phyloP scores from a whole-genome alignment of 768 basidiomycete species.

The Brasilioporus rufonigricans region DNA sequence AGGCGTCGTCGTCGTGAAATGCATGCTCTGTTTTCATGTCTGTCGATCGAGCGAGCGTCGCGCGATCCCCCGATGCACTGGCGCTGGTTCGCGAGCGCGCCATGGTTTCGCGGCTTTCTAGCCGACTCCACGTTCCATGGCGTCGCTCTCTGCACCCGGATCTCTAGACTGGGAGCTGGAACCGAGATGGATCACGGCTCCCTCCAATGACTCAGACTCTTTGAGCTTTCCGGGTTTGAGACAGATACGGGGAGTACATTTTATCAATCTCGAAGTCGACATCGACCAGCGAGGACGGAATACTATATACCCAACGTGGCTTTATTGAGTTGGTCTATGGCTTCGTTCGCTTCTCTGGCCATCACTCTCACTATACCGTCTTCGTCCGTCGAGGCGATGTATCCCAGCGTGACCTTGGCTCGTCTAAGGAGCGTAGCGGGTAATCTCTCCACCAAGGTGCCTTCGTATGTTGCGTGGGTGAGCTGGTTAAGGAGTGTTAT shows the following conservation, averaged over 20 bases:
- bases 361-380: constrained; percentile 72
- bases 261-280: background rate
- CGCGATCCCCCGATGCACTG: background rate
- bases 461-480: constrained; percentile 50
- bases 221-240: constrained; percentile 64
- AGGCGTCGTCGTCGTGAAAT: constrained; percentile 22
- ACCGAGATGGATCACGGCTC: constrained; percentile 60
- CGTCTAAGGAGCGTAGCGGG: constrained; percentile 42
- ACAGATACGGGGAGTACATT: constrained; percentile 91
- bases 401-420: constrained; percentile 60
- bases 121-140: constrained; percentile 23
- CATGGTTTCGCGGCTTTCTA: constrained; percentile 25
- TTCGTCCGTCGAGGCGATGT: constrained; percentile 67
- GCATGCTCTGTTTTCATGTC: background rate
- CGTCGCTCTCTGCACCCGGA: constrained; percentile 15
- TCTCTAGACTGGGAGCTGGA: constrained; percentile 21
- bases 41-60: background rate
- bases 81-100: constrained; percentile 24
- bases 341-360: constrained; percentile 68
- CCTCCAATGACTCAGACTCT: constrained; percentile 82
- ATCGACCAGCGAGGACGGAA: background rate
- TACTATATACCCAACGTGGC: constrained; percentile 37
- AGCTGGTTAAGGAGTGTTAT: constrained; percentile 63
- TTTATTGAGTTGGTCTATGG: constrained; percentile 47
- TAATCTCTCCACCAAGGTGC: constrained; percentile 5